Evolutionary conservation across 768 basidiomycete species (phyloP).

Genomic region (Melanogaster broomeanus): DNA sequence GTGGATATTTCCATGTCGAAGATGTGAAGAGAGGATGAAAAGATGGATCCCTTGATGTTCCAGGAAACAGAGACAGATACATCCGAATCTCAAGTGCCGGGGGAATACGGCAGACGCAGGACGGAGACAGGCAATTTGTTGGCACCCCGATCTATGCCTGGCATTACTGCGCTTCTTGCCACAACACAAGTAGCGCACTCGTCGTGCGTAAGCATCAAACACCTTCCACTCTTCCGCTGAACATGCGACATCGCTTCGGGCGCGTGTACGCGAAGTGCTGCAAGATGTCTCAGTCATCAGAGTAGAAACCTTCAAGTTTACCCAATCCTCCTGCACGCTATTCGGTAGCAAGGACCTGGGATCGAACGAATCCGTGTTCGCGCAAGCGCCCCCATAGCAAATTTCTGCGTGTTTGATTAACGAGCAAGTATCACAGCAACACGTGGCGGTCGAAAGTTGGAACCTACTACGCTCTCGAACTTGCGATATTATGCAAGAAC

Average conservation of each 20-base stretch:
- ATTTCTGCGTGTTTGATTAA: too few relatives aligned
- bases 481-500: too few relatives aligned
- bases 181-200: constrained; percentile 13
- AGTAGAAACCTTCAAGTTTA: not conserved
- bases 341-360: constrained; percentile 12
- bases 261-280: too few relatives aligned
- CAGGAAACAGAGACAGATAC: too few relatives aligned
- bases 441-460: too few relatives aligned
- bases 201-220: constrained; percentile 17
- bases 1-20: too few relatives aligned
- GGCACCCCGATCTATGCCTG: constrained; percentile 16
- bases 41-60: too few relatives aligned
- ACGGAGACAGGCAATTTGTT: constrained; percentile 15
- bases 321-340: constrained; percentile 9
- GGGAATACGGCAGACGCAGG: constrained; percentile 11
- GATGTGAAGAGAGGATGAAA: too few relatives aligned
- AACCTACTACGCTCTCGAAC: too few relatives aligned
- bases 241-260: not conserved
- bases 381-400: too few relatives aligned
- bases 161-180: not conserved
- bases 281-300: too few relatives aligned
- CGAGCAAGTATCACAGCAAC: too few relatives aligned
- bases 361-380: not conserved
- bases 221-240: constrained; percentile 11
- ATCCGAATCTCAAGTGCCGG: constrained; percentile 8